These are phyloP conservation scores for Luffa aegyptiaca DNA, from an alignment of 306 rosid species.

Conservation along the genomic window DNA sequence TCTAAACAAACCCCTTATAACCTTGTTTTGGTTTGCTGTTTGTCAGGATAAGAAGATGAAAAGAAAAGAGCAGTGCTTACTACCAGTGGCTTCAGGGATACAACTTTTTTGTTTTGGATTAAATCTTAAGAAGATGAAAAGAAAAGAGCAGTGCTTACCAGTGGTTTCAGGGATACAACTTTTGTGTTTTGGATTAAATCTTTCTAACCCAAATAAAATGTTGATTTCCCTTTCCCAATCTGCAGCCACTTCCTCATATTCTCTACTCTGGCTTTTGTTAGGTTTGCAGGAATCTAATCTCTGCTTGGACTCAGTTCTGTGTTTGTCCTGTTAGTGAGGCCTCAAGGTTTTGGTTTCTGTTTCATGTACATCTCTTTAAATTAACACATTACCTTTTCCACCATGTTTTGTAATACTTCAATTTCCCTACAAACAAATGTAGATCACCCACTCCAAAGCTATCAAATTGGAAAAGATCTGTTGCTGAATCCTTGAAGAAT, in stretches of 20 bases:
- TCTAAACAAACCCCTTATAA: not conserved
- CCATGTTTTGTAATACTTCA: not conserved
- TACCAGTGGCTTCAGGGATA: not conserved
- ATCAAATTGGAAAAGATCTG: constrained; percentile 4
- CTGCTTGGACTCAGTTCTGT: constrained; percentile 1
- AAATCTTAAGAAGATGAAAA: not conserved
- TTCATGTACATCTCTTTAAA: not conserved
- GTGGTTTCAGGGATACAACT: not conserved
- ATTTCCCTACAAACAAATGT: not conserved
- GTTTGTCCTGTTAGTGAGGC: not conserved
- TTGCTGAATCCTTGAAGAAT: constrained; percentile 10
- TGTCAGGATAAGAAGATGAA: constrained; percentile 1
- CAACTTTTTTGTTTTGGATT: not conserved
- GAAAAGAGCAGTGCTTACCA: not conserved
- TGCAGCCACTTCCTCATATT: not conserved
- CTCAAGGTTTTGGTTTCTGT: constrained; percentile 1
- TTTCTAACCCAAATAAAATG: not conserved
- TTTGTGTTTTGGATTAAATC: not conserved
- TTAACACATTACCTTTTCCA: not conserved
- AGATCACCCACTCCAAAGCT: not conserved
- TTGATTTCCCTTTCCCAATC: not conserved
- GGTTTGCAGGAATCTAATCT: constrained; percentile 10
- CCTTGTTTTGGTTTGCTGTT: not conserved
- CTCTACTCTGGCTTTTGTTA: constrained; percentile 1
- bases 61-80: not conserved